phyloP scores from a whole-genome alignment of 2,329 filamentous ascomycete species.

The Sclerotinia subarctica region DNA sequence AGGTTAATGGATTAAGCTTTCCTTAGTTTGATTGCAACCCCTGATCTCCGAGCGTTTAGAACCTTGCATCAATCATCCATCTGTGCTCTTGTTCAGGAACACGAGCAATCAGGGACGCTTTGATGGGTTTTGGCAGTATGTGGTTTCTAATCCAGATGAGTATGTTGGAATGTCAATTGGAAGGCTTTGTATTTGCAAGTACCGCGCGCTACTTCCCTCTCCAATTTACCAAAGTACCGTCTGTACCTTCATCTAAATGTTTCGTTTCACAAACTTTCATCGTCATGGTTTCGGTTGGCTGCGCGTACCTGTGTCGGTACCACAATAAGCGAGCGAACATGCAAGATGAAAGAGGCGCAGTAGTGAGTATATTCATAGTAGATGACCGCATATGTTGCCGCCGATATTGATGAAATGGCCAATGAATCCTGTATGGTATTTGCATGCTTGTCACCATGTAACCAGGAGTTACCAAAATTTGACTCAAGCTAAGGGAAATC shows the following conservation, averaged over 20 bases:
- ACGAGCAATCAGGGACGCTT: not conserved
- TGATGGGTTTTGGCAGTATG: conserved; percentile 4
- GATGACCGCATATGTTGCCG: not conserved
- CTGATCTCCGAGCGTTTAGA: conserved; percentile 16
- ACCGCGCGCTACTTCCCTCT: conserved; percentile 14
- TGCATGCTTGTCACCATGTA: not conserved
- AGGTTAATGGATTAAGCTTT: not conserved
- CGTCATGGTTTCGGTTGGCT: not conserved
- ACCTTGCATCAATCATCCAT: conserved; percentile 14
- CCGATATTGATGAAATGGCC: not conserved
- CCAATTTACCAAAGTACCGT: not conserved
- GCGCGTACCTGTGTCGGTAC: not conserved
- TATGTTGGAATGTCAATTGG: not conserved
- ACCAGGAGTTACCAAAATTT: not conserved
- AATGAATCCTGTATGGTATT: not conserved
- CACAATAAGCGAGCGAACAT: not conserved
- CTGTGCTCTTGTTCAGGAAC: not conserved
- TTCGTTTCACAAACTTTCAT: conserved; percentile 10
- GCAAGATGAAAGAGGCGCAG: conserved; percentile 6
- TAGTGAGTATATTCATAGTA: not conserved
- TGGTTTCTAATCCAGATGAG: not conserved
- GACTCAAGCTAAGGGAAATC: not conserved
- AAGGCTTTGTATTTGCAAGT: not conserved
- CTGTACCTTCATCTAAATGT: not conserved
- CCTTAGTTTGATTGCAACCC: conserved; percentile 12